Evolutionary conservation across 352 stramenopile species (phyloP), one percentile per base, ranked within the genome.

Genomic region (Phytophthora vignae): DNA sequence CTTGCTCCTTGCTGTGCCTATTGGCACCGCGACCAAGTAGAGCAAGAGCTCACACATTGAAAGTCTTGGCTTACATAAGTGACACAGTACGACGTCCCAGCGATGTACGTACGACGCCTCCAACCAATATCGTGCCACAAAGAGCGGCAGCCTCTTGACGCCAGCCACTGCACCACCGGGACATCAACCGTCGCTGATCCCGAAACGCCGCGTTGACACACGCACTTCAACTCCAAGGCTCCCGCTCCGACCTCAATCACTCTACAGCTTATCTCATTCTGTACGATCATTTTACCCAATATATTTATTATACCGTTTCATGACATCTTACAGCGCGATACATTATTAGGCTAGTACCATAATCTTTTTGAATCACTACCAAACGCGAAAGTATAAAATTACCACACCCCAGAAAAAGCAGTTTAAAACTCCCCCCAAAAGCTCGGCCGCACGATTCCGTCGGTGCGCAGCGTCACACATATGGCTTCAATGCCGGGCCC

Each of bases 401-500:
- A 3, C 44, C 7, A 15, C 27, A 2, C 17, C 12, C 33, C 33
- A 14, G 1, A 14, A 14, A 40, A 40, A 17, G 17, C 17, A 52
- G 44, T 52, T 52, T 52, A 25, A 52, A 52, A 52, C 44, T 52
- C 44, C n/a, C 44, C 44, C 44, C 44, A 12, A 22, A 52, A 14
- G 44, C 44, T 12, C 10, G 44, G n/a, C 56, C 56, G 56, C 56
- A 63, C 56, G 44, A 57, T 60, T 68, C 49, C 55, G 55, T 67
- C 42, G 59, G 48, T 73, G 22, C 62, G 62, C 52, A 60, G 61
- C 50, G 38, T 58, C 31, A 64, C 42, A 66, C 25, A 76, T 8
- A 33, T 67, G 63, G 56, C 64, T 77, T 80, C 64, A 73, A 69
- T 44, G 61, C 55, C 46, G 76, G 36, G 59, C 33, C 22, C 22